phyloP scores from a whole-genome alignment of 345 rosid genomes.

The Brassica nigra region DNA sequence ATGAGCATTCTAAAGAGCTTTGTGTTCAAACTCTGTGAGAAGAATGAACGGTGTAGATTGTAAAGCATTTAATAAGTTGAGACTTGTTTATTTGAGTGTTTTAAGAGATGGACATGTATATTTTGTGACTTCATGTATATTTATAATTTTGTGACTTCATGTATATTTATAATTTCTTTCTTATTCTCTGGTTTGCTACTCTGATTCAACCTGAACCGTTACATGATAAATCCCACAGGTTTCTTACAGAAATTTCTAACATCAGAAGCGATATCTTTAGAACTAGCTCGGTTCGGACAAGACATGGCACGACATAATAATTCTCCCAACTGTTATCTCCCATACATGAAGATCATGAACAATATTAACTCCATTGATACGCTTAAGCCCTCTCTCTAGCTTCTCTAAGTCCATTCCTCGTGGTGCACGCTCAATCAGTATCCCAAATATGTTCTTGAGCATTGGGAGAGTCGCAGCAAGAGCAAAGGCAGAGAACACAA shows the following conservation, averaged over 20 bases:
- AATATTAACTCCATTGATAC: conserved; percentile 1
- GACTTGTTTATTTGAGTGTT: not conserved
- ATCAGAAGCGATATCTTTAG: conserved; percentile 48
- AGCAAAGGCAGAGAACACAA: conserved; percentile 61
- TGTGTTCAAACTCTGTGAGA: not conserved
- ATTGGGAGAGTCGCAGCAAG: conserved; percentile 56
- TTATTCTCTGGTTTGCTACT: conserved; percentile 6
- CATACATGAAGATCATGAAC: conserved; percentile 77
- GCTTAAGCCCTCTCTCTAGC: conserved; percentile 50
- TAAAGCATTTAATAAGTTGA: not conserved
- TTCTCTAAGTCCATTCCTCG: conserved; percentile 48
- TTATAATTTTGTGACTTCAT: no score
- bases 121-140: no score
- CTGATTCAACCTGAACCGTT: conserved; percentile 70
- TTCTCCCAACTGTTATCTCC: conserved; percentile 55
- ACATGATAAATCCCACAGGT: conserved; percentile 58
- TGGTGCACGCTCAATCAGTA: conserved; percentile 71
- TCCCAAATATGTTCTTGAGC: conserved; percentile 54
- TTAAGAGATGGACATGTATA: not conserved
- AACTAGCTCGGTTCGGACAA: conserved; percentile 44
- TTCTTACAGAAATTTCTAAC: conserved; percentile 59
- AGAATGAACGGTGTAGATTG: not conserved
- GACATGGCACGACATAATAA: conserved; percentile 68
- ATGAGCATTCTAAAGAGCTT: not conserved
- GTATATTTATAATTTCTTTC: not conserved